Evolutionary conservation across 2,329 filamentous ascomycete genomes (phyloP).

Genomic region (Ophiostoma fasciatum): DNA sequence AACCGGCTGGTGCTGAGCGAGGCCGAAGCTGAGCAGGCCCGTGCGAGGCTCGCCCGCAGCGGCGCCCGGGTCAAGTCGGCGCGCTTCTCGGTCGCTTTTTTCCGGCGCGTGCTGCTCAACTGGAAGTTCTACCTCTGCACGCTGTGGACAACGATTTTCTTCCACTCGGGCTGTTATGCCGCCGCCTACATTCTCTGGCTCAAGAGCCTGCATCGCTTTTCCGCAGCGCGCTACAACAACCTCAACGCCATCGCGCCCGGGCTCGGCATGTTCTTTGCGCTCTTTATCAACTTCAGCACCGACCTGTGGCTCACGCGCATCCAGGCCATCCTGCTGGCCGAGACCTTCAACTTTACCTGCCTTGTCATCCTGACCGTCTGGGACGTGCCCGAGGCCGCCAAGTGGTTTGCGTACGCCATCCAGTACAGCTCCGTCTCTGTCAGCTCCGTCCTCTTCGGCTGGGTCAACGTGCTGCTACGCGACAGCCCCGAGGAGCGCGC

Average conservation of each 20-base stretch:
- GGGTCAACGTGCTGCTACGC: conserved; percentile 36
- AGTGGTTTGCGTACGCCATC: conserved; percentile 38
- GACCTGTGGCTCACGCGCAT: conserved; percentile 36
- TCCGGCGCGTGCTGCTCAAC: not conserved
- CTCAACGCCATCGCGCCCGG: conserved; percentile 14
- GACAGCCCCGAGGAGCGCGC: conserved; percentile 29
- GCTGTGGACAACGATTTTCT: conserved; percentile 38
- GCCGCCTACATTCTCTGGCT: conserved; percentile 42
- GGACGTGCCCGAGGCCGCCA: conserved; percentile 38
- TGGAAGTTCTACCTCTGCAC: conserved; percentile 31
- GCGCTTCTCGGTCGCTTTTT: not conserved
- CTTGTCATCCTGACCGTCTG: conserved; percentile 37
- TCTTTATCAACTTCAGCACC: conserved; percentile 38
- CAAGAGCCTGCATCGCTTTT: conserved; percentile 28
- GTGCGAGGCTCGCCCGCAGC: conserved; percentile 14
- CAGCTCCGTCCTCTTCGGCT: conserved; percentile 39
- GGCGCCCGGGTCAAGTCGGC: not conserved
- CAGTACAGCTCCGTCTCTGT: conserved; percentile 34
- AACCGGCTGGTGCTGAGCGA: conserved; percentile 19
- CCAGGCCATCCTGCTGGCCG: conserved; percentile 37
- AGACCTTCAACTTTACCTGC: conserved; percentile 35
- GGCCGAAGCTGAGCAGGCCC: conserved; percentile 18
- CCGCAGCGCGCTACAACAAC: not conserved
- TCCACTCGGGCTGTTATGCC: conserved; percentile 33
- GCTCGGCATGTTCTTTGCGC: conserved; percentile 40